These are phyloP conservation scores for Yamadazyma sp. DNA, from an alignment of 1,139 yeast genomes.

Conservation along the genomic window DNA sequence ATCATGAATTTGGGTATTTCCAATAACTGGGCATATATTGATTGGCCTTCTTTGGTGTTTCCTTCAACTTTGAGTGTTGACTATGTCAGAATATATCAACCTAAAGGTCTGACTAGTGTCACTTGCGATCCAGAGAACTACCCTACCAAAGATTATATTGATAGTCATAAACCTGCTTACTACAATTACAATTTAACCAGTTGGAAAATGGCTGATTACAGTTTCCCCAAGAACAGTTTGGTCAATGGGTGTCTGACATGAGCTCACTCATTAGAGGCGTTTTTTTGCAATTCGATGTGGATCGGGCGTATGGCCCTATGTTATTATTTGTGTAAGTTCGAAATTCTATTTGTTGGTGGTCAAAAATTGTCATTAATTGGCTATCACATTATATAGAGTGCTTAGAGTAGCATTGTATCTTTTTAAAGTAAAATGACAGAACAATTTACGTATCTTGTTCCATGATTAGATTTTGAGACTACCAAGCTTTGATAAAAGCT, in stretches of 20 bases:
- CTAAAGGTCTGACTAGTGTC: slow-evolving; percentile 45
- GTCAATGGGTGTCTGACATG: slow-evolving; percentile 18
- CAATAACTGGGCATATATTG: slow-evolving; percentile 79
- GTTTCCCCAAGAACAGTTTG: slow-evolving; percentile 50
- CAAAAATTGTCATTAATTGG: neutral
- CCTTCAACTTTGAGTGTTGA: slow-evolving; percentile 71
- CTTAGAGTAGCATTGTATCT: neutral
- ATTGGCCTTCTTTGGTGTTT: slow-evolving; percentile 69
- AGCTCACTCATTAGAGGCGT: neutral
- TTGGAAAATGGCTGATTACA: slow-evolving; percentile 69
- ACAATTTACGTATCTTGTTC: neutral
- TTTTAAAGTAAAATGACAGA: slow-evolving; percentile 1
- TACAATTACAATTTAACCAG: slow-evolving; percentile 59
- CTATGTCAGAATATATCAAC: slow-evolving; percentile 80
- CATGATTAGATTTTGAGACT: slow-evolving; percentile 1
- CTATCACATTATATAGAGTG: neutral
- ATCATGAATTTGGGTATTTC: slow-evolving; percentile 79
- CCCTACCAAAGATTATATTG: slow-evolving; percentile 76
- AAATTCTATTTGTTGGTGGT: too few relatives aligned
- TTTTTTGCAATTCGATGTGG: too few relatives aligned
- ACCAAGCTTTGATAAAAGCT: slow-evolving; percentile 1
- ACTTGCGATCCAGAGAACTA: slow-evolving; percentile 76
- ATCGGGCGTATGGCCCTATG: too few relatives aligned
- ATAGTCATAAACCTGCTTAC: slow-evolving; percentile 63
- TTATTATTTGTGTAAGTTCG: neutral